These are phyloP conservation scores for Auriculariales sp. DNA, from an alignment of 768 basidiomycete species.

Conservation along the genomic window DNA sequence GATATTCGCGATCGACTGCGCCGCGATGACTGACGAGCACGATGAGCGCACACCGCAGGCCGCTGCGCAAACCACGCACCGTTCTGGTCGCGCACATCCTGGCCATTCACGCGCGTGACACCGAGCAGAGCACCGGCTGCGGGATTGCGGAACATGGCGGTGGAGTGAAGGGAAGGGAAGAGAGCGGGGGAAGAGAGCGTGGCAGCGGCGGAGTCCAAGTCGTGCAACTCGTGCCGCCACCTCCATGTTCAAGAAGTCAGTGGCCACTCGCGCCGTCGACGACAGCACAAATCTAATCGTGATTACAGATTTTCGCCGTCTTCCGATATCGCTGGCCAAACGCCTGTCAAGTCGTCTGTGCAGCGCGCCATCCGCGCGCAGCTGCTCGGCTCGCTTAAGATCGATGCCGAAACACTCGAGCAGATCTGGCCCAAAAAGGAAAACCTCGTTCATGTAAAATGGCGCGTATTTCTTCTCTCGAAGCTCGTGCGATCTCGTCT, in stretches of 20 bases:
- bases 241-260: background rate
- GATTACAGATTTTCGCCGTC: constrained; percentile 25
- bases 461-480: constrained; percentile 35
- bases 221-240: background rate
- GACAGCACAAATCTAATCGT: too few relatives aligned
- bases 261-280: too few relatives aligned
- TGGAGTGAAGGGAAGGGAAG: background rate
- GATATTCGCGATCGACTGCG: constrained; percentile 92
- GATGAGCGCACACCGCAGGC: constrained; percentile 2
- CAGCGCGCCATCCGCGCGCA: constrained; percentile 76
- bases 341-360: constrained; percentile 84
- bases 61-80: constrained; percentile 30
- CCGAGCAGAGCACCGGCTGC: constrained; percentile 85
- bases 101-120: constrained; percentile 85
- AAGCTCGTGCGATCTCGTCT: constrained; percentile 6
- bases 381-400: constrained; percentile 72
- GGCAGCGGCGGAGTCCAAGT: background rate
- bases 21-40: constrained; percentile 63
- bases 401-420: constrained; percentile 70
- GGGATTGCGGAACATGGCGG: constrained; percentile 72
- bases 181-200: background rate
- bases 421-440: constrained; percentile 99
- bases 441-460: constrained; percentile 82
- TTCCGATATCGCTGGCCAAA: constrained; percentile 77
- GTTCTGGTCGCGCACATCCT: constrained; percentile 95